Base-by-base conservation (phyloP, 2,329 filamentous ascomycete species). In the Fusarium palustre region DNA sequence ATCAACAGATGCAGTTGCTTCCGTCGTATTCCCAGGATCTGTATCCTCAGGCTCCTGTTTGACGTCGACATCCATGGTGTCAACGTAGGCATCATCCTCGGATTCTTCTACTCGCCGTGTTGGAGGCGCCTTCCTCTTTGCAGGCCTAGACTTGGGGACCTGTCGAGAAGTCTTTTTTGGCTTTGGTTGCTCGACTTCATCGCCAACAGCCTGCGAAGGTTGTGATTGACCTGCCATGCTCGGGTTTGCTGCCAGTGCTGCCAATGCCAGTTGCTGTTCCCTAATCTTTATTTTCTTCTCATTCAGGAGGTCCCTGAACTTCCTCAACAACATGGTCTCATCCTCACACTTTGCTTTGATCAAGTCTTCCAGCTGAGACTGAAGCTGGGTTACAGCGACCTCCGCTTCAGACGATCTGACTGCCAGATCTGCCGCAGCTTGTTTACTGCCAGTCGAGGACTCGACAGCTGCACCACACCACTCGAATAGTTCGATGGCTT, bases 261-360 rank as follows among this genome's bases (percentile, higher is more conserved):
- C 77, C 25, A 93, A 79, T 22, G 91, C 79, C 39, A 86, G 85
- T 72, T 91, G 89, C 78, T 93, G 91, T 72, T 93, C 87, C 43
- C 92, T 82, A 50, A 94, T 94, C 79, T 92, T 94, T 54, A 90
- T 82, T 78, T 94, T 94, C 81, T 95, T 95, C 76, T 91, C 88
- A 71, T 94, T 94, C 2, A 94, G 81, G 3, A 95, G 81, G 57
- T 87, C 83, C 56, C 87, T 85, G 71, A 93, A 93, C 76, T 92
- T 93, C 64, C 87, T 86, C 2, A 94, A 79, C 58, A 94, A 80
- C 20, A 85, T 84, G 2, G 84, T 84, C 77, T 94, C 91, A 66
- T 92, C 86, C 20, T 87, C 86, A 47, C 87, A 83, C 76, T 94
- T 94, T 16, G 88, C 83, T 55, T 83, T 82, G 47, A 90, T 83